Percentiles rank a stretch among this genome's conserved stretches.
Evolutionary conservation across 495 filamentous ascomycete species (phyloP).

Genomic region (Immersiella caudata): DNA sequence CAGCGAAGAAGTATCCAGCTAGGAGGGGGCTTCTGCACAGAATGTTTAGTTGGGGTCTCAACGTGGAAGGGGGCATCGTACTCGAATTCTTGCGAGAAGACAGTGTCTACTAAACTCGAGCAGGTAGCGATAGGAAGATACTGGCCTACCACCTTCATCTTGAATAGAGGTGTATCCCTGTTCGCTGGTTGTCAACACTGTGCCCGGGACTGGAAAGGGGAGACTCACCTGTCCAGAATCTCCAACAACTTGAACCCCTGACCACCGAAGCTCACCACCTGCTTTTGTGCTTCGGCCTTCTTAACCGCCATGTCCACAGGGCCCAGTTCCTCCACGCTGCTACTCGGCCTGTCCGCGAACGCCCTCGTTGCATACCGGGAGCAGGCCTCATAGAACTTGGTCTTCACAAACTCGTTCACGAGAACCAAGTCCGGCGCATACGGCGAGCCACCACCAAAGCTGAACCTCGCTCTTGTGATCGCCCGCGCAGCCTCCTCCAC

Average conservation of each 20-base stretch:
- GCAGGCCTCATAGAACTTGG: constrained; percentile 51
- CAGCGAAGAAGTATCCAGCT: constrained; percentile 55
- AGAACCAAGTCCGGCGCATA: constrained; percentile 59
- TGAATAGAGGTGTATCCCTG: constrained; percentile 20
- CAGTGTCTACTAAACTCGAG: constrained; percentile 25
- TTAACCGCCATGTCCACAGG: background rate
- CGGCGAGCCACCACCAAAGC: constrained; percentile 51
- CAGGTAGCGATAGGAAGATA: constrained; percentile 23
- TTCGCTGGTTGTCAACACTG: background rate
- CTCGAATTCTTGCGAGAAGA: constrained; percentile 20
- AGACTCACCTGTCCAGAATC: constrained; percentile 18
- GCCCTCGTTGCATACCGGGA: constrained; percentile 15
- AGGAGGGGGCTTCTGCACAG: constrained; percentile 38
- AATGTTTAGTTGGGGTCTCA: background rate
- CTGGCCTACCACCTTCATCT: constrained; percentile 21
- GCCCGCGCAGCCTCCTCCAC: constrained; percentile 48
- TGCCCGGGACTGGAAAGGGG: background rate
- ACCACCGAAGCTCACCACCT: constrained; percentile 11
- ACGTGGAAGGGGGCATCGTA: background rate
- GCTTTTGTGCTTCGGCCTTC: constrained; percentile 19
- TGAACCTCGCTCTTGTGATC: constrained; percentile 53
- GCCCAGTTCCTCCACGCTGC: background rate
- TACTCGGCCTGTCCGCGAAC: constrained; percentile 9
- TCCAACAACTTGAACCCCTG: constrained; percentile 22
- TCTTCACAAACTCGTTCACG: constrained; percentile 59